These are phyloP conservation scores for Mucor circinelloides DNA, from an alignment of 371 early-diverging fungal species.

Conservation along the genomic window DNA sequence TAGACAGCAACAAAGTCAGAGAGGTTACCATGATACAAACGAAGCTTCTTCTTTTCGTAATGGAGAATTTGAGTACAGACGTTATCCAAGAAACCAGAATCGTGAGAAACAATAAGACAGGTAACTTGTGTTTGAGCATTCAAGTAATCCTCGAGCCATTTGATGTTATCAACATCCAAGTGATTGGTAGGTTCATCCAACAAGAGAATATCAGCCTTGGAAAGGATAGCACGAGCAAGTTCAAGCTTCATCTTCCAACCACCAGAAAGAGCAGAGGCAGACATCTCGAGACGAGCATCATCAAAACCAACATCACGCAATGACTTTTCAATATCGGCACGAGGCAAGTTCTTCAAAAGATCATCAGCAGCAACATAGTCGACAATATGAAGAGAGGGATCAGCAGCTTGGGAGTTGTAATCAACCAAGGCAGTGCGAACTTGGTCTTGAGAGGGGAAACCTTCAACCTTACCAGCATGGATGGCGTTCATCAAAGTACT, in stretches of 20 bases:
- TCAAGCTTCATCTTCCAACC: slow-evolving; percentile 93
- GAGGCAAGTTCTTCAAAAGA: slow-evolving; percentile 48
- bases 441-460: slow-evolving; percentile 73
- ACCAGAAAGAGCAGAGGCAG: slow-evolving; percentile 75
- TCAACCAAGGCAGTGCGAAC: slow-evolving; percentile 75
- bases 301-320: slow-evolving; percentile 69
- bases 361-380: slow-evolving; percentile 63
- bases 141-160: slow-evolving; percentile 93
- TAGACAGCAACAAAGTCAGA: slow-evolving; percentile 62
- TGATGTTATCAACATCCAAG: slow-evolving; percentile 92
- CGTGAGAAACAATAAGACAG: slow-evolving; percentile 98
- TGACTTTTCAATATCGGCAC: slow-evolving; percentile 57
- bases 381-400: slow-evolving; percentile 63
- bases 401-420: slow-evolving; percentile 75
- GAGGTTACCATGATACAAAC: slow-evolving; percentile 71
- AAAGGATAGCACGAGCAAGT: slow-evolving; percentile 80
- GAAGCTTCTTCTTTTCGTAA: slow-evolving; percentile 72
- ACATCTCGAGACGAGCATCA: slow-evolving; percentile 56
- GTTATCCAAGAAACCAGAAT: slow-evolving; percentile 93
- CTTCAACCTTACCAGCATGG: slow-evolving; percentile 71
- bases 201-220: slow-evolving; percentile 90
- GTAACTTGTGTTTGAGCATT: slow-evolving; percentile 93
- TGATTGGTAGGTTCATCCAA: slow-evolving; percentile 97
- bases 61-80: slow-evolving; percentile 84
- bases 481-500: slow-evolving; percentile 88